A percentile compares a stretch with the other conserved stretches of the same genome.
phyloP scores from a whole-genome alignment of 1,284 basidiomycete genomes.

The Cystobasidium sp. region DNA sequence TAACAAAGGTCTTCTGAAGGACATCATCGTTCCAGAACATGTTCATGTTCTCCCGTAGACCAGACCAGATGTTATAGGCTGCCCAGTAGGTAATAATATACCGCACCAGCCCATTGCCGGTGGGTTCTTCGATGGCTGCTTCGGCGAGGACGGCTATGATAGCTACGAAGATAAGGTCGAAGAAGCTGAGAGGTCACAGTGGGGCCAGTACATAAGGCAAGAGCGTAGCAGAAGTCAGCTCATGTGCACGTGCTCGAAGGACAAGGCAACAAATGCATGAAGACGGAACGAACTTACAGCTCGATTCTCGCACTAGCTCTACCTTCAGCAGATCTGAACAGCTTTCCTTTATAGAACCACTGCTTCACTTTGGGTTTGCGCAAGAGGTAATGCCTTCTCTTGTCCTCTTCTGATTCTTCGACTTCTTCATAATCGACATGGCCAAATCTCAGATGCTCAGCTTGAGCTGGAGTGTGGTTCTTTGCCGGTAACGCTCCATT shows the following conservation, averaged over 20 bases:
- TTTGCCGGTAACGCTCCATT: background rate
- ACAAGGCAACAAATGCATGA: background rate
- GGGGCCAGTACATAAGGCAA: background rate
- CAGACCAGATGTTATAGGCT: slow-evolving; percentile 25
- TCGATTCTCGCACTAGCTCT: slow-evolving; percentile 29
- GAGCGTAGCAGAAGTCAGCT: background rate
- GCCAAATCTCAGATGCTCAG: slow-evolving; percentile 25
- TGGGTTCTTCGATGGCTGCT: slow-evolving; percentile 24
- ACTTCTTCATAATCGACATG: slow-evolving; percentile 23
- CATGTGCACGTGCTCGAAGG: slow-evolving; percentile 3
- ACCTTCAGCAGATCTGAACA: slow-evolving; percentile 30
- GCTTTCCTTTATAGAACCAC: slow-evolving; percentile 26
- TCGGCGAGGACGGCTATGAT: slow-evolving; percentile 32
- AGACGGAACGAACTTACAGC: slow-evolving; percentile 15
- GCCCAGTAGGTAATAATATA: slow-evolving; percentile 30
- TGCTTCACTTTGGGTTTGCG: slow-evolving; percentile 30
- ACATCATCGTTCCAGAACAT: slow-evolving; percentile 42
- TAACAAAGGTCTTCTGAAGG: slow-evolving; percentile 25
- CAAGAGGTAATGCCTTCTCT: slow-evolving; percentile 16
- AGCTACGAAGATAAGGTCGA: slow-evolving; percentile 31
- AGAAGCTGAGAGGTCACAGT: background rate
- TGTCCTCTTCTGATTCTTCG: slow-evolving; percentile 18
- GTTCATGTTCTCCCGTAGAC: slow-evolving; percentile 33
- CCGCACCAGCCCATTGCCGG: slow-evolving; percentile 21
- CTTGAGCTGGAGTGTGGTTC: background rate